Evolutionary conservation across 257 asterid genomes (phyloP).

Genomic region (Buddleja alternifolia): DNA sequence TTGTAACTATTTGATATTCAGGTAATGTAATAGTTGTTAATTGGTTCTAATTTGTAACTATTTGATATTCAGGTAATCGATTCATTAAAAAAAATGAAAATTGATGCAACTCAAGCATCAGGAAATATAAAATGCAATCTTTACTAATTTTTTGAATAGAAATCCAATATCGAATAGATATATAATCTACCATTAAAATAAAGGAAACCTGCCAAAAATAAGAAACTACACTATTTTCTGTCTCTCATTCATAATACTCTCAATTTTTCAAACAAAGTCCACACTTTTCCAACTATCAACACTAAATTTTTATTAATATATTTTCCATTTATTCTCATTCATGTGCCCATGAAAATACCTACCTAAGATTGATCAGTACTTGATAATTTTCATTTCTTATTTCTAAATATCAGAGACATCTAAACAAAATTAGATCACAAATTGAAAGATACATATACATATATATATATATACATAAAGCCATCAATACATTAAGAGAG

Average conservation of each 20-base stretch:
- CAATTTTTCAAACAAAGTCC: conserved; percentile 27
- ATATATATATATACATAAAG: too few species aligned
- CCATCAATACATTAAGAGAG: neutral
- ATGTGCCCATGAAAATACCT: too few species aligned
- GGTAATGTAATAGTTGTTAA: too few species aligned
- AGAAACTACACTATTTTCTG: conserved; percentile 2
- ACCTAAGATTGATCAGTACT: conserved; percentile 4
- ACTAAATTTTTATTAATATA: too few species aligned
- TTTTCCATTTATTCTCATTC: too few species aligned
- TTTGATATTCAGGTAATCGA: too few species aligned
- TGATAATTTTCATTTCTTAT: neutral
- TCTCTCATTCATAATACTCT: conserved; percentile 17
- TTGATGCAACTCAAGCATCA: neutral
- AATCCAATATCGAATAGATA: neutral
- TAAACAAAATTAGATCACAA: neutral
- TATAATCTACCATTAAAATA: neutral
- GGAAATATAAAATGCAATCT: neutral
- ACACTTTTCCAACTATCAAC: conserved; percentile 10
- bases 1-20: too few species aligned
- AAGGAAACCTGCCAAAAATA: conserved; percentile 20
- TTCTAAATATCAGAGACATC: conserved; percentile 10
- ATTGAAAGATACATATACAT: neutral
- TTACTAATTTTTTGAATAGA: neutral
- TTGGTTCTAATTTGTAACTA: too few species aligned
- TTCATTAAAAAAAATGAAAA: too few species aligned